Base-by-base conservation (phyloP, 2,329 filamentous ascomycete genomes). In the Exutisphaerella laricina region DNA sequence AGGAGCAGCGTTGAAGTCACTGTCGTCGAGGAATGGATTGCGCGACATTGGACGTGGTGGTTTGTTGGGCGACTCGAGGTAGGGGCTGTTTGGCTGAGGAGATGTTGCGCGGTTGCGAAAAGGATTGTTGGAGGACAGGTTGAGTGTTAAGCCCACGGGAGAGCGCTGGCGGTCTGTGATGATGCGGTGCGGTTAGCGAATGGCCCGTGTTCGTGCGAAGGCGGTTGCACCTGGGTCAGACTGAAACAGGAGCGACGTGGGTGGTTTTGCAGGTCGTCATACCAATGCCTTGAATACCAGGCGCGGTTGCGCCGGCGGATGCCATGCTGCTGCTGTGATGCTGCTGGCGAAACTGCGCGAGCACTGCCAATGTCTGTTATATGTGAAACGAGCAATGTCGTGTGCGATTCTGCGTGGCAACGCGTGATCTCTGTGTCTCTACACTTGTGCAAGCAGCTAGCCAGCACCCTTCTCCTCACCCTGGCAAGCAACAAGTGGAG, bases 71-170 rank as follows among this genome's bases (percentile, higher is more conserved):
- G 76, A 82, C 59, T 61, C 43, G 59, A 32, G 20, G 35, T 34
- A 39, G 34, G 35, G 35, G 38, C 41, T 43, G 41, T 41, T 52
- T 23, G 31, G 43, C 23, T 26, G 33, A 8, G 56, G 59, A 52
- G 70, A 85, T 26, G 73, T 71, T 51, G 81, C 79, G 59, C 82
- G 79, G 66, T 86, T 86, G 70, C 84, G 82, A 62, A 78, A 89
- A 50, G 85, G 85, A 63, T 89, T 89, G 74, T 88, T 88, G 65
- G 82, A 81, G 59, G 69, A 67, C 44, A 88, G 77, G 66, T 44
- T 42, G 32, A 50, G 42, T 16, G 44, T 39, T 17, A 52, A 29
- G 37, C 50, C 50, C 25, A 46, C 36, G 41, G 46, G 41, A 55
- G 76, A 75, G 53, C 68, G 72, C 56, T 66, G 64, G 42, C 66